Conservation (phyloP, 2,329 filamentous ascomycete genomes). For the Teratosphaeria viscida region DNA sequence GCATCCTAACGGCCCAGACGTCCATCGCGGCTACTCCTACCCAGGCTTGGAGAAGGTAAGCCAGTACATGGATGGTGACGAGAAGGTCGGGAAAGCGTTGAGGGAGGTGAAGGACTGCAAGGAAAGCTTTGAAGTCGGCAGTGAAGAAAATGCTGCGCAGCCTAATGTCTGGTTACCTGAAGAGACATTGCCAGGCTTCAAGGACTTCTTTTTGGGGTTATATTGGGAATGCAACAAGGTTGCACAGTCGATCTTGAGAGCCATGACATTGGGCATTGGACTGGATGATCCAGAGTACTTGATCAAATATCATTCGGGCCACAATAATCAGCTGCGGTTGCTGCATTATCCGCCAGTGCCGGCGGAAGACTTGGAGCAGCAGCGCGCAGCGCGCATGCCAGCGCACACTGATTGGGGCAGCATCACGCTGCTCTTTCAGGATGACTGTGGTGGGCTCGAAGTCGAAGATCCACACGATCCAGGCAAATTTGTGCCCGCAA, state of each 20-base stretch:
- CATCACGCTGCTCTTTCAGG: conserved; percentile 34
- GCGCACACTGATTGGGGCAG: conserved; percentile 33
- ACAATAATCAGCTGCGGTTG: conserved; percentile 19
- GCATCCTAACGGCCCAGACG: conserved; percentile 28
- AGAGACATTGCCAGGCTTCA: conserved; percentile 33
- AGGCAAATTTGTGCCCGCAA: conserved; percentile 22
- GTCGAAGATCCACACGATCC: conserved; percentile 23
- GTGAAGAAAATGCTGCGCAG: conserved; percentile 31
- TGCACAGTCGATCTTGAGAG: conserved; percentile 19
- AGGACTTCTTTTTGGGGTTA: conserved; percentile 20
- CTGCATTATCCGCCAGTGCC: conserved; percentile 31
- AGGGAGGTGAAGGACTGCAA: conserved; percentile 13
- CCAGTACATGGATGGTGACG: conserved; percentile 8
- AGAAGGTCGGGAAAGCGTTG: conserved; percentile 5
- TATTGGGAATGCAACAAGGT: conserved; percentile 16
- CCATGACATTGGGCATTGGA: conserved; percentile 21
- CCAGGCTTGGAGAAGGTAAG: conserved; percentile 29
- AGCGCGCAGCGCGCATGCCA: conserved; percentile 27
- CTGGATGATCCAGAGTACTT: conserved; percentile 15
- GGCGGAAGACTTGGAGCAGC: conserved; percentile 19
- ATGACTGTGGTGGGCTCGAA: conserved; percentile 31
- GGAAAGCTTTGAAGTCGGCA: conserved; percentile 39
- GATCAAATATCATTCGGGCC: conserved; percentile 11
- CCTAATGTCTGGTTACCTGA: conserved; percentile 42
- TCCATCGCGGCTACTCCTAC: conserved; percentile 32